These are phyloP conservation scores for Ophiobolus disseminans DNA, from an alignment of 2,329 filamentous ascomycete genomes.

Conservation along the genomic window DNA sequence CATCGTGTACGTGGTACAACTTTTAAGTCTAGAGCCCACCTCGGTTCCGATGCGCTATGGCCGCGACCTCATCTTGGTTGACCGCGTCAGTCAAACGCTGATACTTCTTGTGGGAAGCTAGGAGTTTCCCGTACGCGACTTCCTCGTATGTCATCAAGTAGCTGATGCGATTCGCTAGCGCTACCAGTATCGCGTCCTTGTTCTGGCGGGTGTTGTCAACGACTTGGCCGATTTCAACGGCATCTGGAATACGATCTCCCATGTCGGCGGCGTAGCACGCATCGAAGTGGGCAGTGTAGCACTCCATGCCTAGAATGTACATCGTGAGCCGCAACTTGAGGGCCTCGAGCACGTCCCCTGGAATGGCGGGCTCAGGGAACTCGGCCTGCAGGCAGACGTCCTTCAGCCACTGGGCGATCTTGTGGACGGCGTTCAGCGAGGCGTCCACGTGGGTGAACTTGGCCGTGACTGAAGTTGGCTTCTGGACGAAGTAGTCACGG, in stretches of 20 bases:
- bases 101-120: constrained; percentile 1
- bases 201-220: background rate
- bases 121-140: background rate
- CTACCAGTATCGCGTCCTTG: constrained; percentile 4
- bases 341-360: background rate
- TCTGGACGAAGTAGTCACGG: background rate
- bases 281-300: constrained; percentile 8
- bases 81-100: too few species aligned
- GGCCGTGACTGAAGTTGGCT: background rate
- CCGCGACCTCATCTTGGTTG: too few species aligned
- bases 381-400: background rate
- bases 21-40: too few species aligned
- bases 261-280: background rate
- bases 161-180: constrained; percentile 9
- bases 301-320: constrained; percentile 7
- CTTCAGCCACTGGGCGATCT: constrained; percentile 9
- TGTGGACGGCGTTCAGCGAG: background rate
- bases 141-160: constrained; percentile 3
- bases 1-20: too few species aligned
- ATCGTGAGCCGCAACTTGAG: constrained; percentile 9
- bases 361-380: background rate
- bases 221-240: constrained; percentile 1
- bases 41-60: too few species aligned
- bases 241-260: background rate
- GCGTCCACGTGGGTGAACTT: constrained; percentile 4